A percentile compares a stretch with the other conserved stretches of the same genome.
These are phyloP conservation scores for Tripterygium wilfordii DNA, from an alignment of 177 flowering plant genomes.

Conservation along the genomic window DNA sequence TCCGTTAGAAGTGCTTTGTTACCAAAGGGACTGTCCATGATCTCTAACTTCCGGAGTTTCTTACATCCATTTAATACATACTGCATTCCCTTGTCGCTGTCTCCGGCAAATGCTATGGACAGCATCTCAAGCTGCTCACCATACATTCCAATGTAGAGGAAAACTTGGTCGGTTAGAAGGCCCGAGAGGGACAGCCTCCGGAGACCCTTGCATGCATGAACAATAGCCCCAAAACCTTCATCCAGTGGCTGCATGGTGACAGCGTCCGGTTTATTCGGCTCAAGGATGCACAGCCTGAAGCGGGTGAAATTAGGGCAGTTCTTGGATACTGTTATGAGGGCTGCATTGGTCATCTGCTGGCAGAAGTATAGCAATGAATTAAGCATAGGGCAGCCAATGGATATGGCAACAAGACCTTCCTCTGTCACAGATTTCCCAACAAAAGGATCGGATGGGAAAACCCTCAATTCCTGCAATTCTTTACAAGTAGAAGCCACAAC, in stretches of 20 bases:
- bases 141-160: constrained; percentile 81
- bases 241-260: constrained; percentile 68
- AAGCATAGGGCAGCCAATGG: constrained; percentile 80
- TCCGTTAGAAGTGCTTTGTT: constrained; percentile 65
- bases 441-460: constrained; percentile 70
- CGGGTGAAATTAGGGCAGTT: constrained; percentile 72
- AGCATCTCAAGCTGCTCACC: constrained; percentile 93
- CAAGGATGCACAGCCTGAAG: constrained; percentile 76
- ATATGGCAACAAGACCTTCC: constrained; percentile 74
- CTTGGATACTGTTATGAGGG: constrained; percentile 76
- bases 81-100: constrained; percentile 76
- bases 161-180: constrained; percentile 74
- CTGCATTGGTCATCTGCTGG: constrained; percentile 90
- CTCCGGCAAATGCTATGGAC: constrained; percentile 89
- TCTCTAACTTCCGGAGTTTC: constrained; percentile 78
- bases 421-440: constrained; percentile 69
- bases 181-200: constrained; percentile 78
- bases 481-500: constrained; percentile 79
- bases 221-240: constrained; percentile 94
- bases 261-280: constrained; percentile 65
- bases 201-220: constrained; percentile 70
- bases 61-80: constrained; percentile 84
- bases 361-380: constrained; percentile 80
- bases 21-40: constrained; percentile 85
- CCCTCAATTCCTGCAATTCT: constrained; percentile 82